Evolutionary conservation across 495 filamentous ascomycete genomes (phyloP), one percentile per base, ranked within the genome.

Genomic region (Daldinia grandis): DNA sequence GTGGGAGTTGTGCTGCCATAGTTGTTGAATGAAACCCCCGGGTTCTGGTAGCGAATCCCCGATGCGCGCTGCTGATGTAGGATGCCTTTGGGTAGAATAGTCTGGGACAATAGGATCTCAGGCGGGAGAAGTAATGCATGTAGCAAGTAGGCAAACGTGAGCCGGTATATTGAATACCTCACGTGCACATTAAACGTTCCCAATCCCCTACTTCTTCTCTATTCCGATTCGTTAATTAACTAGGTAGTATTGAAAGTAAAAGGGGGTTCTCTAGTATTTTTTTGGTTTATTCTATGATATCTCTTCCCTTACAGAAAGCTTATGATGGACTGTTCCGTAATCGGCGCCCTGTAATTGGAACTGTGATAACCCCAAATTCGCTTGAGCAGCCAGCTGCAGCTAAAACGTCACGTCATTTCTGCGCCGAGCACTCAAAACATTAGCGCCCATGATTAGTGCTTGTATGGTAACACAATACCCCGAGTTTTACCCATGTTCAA

Each of bases 11-110:
- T 2, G 64, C 31, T 4, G 76, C 62, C 69, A 74, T 74, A 6
- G 68, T 62, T 25, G 71, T 65, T 25, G 71, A 57, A 58, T 81
- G 78, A 30, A 81, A 73, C 30, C 56, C 69, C 50, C 70, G 62
- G 24, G 27, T 14, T 12, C 30, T 42, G 53, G 55, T 61, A 44
- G 25, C 14, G 28, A 64, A 38, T 58, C 25, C 31, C 33, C 5
- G 54, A 17, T 62, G 42, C 28, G 42, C 17, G 12, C 50, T 51
- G 51, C 12, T 62, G 42, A 62, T 42, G 58, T 54, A 66, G 42
- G 49, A 47, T 14, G 3, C 28, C 38, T 55, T 40, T 14, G 27
- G 24, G 21, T 44, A 50, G 47, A 69, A 49, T 56, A 57, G 51
- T 57, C 57, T 58, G 33, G 33, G 33, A 62, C 14, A 55, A 66